phyloP scores from a whole-genome alignment of 805 yeast genomes.

The Kuraishia capsulata region DNA sequence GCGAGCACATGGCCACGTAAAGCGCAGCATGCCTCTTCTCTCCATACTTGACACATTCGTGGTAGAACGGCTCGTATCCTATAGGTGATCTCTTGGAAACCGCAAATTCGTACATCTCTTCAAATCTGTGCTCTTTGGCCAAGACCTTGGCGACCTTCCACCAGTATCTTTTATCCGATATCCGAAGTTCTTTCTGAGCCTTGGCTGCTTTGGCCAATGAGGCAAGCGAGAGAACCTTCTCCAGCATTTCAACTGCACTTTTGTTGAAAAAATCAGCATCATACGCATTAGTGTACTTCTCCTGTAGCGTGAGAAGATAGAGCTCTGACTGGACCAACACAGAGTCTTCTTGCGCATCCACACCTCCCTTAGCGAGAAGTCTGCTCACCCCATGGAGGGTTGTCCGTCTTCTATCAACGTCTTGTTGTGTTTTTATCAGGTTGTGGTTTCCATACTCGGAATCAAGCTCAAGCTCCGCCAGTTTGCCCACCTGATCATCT shows the following conservation, averaged over 20 bases:
- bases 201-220: slow-evolving; percentile 42
- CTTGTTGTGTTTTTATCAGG: slow-evolving; percentile 11
- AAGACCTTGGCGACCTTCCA: slow-evolving; percentile 41
- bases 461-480: slow-evolving; percentile 12
- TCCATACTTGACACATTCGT: slow-evolving; percentile 41
- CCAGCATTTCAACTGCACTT: slow-evolving; percentile 40
- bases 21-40: slow-evolving; percentile 50
- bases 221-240: slow-evolving; percentile 31
- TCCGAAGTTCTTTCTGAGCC: slow-evolving; percentile 41
- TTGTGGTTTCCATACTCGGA: slow-evolving; percentile 5
- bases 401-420: slow-evolving; percentile 13
- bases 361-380: background rate
- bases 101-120: slow-evolving; percentile 45
- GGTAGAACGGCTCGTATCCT: slow-evolving; percentile 58
- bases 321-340: slow-evolving; percentile 34
- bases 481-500: slow-evolving; percentile 43
- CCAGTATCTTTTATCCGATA: slow-evolving; percentile 49
- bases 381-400: slow-evolving; percentile 8
- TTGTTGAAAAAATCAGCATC: slow-evolving; percentile 28
- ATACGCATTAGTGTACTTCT: slow-evolving; percentile 30
- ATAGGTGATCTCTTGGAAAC: slow-evolving; percentile 53
- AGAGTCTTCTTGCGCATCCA: slow-evolving; percentile 9
- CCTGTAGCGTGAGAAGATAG: slow-evolving; percentile 33
- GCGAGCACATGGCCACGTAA: slow-evolving; percentile 46
- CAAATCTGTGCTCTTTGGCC: slow-evolving; percentile 40